These are phyloP conservation scores for Xanthoparmelia taractica DNA, from an alignment of 495 filamentous ascomycete species.

Conservation along the genomic window DNA sequence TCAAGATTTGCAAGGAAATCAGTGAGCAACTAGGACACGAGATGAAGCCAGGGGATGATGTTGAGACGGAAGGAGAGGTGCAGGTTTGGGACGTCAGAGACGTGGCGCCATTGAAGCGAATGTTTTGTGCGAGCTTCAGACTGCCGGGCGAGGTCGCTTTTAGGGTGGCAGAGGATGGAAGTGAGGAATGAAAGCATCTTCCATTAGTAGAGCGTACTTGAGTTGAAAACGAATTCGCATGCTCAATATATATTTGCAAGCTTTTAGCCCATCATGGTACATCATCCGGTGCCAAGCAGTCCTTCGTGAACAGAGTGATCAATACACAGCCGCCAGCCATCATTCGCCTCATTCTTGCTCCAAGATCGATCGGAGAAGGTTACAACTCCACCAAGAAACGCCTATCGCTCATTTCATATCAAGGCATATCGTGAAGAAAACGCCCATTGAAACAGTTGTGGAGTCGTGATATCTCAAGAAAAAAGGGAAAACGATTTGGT, in stretches of 20 bases:
- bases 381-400: slow-evolving; percentile 4
- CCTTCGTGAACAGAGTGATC: neutral
- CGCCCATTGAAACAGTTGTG: neutral
- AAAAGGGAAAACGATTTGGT: neutral
- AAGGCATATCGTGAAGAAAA: slow-evolving; percentile 11
- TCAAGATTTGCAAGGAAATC: slow-evolving; percentile 63
- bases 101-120: slow-evolving; percentile 87
- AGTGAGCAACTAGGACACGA: slow-evolving; percentile 51
- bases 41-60: slow-evolving; percentile 53
- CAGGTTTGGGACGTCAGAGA: slow-evolving; percentile 71
- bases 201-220: neutral
- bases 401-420: slow-evolving; percentile 15
- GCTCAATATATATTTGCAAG: neutral
- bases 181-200: neutral
- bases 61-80: slow-evolving; percentile 49
- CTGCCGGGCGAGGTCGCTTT: slow-evolving; percentile 79
- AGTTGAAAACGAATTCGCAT: neutral
- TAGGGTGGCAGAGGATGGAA: slow-evolving; percentile 11
- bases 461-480: neutral
- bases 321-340: neutral
- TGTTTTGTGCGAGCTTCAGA: slow-evolving; percentile 93
- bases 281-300: slow-evolving; percentile 1
- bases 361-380: neutral
- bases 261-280: slow-evolving; percentile 13
- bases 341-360: neutral